Conservation (phyloP, 805 yeast species). For the Tetrapisispora nanseiensis region DNA sequence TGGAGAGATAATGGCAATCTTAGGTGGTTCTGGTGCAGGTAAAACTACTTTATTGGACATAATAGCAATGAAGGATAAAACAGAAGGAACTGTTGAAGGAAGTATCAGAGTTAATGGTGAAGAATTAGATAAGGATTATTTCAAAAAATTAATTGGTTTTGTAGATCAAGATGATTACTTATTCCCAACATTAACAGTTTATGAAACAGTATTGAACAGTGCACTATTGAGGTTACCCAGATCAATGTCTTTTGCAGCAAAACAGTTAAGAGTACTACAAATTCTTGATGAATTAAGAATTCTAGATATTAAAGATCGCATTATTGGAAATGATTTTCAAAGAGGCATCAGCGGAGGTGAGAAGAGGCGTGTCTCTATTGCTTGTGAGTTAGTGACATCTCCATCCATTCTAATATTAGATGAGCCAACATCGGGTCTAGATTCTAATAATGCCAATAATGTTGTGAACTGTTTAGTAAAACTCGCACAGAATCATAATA, state of each 20-base stretch:
- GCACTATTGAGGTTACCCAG: conserved; percentile 83
- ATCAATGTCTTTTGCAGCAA: conserved; percentile 61
- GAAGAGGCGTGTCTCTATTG: conserved; percentile 83
- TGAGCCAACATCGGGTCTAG: conserved; percentile 94
- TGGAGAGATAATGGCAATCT: conserved; percentile 83
- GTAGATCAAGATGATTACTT: conserved; percentile 93
- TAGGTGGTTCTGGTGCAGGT: conserved; percentile 99
- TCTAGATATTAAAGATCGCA: conserved; percentile 66
- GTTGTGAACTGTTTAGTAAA: conserved; percentile 79
- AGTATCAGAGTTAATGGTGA: conserved; percentile 64
- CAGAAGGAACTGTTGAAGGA: conserved; percentile 65
- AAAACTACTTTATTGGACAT: conserved; percentile 90
- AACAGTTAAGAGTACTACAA: conserved; percentile 71
- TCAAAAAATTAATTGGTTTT: conserved; percentile 71
- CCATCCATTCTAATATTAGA: conserved; percentile 78
- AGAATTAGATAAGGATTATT: conserved; percentile 32
- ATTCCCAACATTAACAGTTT: conserved; percentile 88
- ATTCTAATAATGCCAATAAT: conserved; percentile 84
- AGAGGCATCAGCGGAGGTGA: conserved; percentile 86
- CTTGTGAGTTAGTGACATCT: conserved; percentile 84
- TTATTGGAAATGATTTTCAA: conserved; percentile 80
- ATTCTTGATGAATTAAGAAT: conserved; percentile 82
- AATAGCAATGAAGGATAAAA: conserved; percentile 69
- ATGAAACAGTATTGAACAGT: conserved; percentile 87
- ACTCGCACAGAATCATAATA: conserved; percentile 66